Evolutionary conservation across 345 rosid species (phyloP).

Genomic region (Noccaea caerulescens): DNA sequence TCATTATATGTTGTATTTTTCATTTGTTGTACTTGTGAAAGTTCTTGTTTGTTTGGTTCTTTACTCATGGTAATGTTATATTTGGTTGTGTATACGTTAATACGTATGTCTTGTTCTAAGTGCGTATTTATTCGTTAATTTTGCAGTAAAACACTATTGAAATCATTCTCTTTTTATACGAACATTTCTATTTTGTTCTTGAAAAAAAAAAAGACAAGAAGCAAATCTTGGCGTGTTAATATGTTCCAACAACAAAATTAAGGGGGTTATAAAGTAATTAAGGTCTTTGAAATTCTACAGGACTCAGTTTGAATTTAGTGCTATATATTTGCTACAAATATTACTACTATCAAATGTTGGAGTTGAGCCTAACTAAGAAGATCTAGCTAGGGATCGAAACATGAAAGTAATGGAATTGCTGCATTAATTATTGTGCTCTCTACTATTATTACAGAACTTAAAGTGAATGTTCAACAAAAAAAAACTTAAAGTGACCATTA

Average conservation of each 20-base stretch:
- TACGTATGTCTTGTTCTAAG: not conserved
- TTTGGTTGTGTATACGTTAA: not conserved
- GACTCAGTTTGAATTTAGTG: too few relatives aligned
- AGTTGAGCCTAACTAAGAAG: too few relatives aligned
- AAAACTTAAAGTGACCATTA: slow-evolving; percentile 6
- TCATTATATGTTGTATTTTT: slow-evolving; percentile 4
- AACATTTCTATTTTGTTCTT: not conserved
- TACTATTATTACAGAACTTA: slow-evolving; percentile 12
- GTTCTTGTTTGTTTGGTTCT: not conserved
- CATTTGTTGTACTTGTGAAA: not conserved
- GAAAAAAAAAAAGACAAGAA: too few relatives aligned
- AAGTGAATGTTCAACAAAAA: not conserved
- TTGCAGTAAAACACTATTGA: not conserved
- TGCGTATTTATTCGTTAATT: not conserved
- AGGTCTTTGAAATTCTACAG: too few relatives aligned
- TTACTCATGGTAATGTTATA: too few relatives aligned
- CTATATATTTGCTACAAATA: too few relatives aligned
- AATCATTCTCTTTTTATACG: not conserved
- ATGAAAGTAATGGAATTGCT: not conserved
- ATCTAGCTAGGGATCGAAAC: too few relatives aligned
- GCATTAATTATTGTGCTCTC: slow-evolving; percentile 9
- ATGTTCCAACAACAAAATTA: too few relatives aligned
- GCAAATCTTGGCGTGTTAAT: too few relatives aligned
- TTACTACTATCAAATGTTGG: too few relatives aligned
- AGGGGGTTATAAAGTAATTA: too few relatives aligned